Evolutionary conservation across 2,329 filamentous ascomycete genomes (phyloP).

Genomic region (Pyrenophora teres): DNA sequence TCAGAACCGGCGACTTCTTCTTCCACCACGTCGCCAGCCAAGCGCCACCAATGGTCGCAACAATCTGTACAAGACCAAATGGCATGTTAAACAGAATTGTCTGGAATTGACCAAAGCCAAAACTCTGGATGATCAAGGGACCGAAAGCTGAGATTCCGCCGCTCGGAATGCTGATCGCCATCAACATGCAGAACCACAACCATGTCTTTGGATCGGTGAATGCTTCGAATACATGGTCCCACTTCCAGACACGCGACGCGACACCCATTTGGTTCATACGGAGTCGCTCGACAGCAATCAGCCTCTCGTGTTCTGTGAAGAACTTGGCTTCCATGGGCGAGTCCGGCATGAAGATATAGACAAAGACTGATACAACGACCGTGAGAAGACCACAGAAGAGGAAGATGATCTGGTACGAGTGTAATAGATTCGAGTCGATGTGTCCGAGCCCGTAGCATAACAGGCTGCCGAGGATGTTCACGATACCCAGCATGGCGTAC

Average conservation of each 20-base stretch:
- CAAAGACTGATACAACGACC: conserved; percentile 55
- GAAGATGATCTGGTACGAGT: conserved; percentile 46
- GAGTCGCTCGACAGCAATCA: conserved; percentile 62
- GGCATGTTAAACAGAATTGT: conserved; percentile 66
- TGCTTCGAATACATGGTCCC: conserved; percentile 60
- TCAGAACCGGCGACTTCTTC: conserved; percentile 61
- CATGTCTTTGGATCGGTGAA: conserved; percentile 64
- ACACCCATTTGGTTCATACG: conserved; percentile 51
- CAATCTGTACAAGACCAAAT: conserved; percentile 64
- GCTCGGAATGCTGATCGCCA: conserved; percentile 54
- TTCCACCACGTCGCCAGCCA: conserved; percentile 60
- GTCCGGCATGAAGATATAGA: conserved; percentile 65
- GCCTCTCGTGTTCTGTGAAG: conserved; percentile 60
- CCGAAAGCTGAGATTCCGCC: conserved; percentile 65
- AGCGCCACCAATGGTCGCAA: conserved; percentile 63
- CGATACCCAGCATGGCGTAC: conserved; percentile 66
- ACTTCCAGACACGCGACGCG: conserved; percentile 54
- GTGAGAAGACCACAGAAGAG: conserved; percentile 52
- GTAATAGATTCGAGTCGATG: conserved; percentile 55
- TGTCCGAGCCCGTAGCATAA: conserved; percentile 64
- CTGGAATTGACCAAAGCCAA: conserved; percentile 61
- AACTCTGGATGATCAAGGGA: conserved; percentile 61
- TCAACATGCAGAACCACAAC: conserved; percentile 57
- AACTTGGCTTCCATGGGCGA: conserved; percentile 65
- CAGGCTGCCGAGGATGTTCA: conserved; percentile 60